Evolutionary conservation across 2,329 filamentous ascomycete species (phyloP), one percentile per base, ranked within the genome.

Genomic region (Dryadomyces quercivorus): DNA sequence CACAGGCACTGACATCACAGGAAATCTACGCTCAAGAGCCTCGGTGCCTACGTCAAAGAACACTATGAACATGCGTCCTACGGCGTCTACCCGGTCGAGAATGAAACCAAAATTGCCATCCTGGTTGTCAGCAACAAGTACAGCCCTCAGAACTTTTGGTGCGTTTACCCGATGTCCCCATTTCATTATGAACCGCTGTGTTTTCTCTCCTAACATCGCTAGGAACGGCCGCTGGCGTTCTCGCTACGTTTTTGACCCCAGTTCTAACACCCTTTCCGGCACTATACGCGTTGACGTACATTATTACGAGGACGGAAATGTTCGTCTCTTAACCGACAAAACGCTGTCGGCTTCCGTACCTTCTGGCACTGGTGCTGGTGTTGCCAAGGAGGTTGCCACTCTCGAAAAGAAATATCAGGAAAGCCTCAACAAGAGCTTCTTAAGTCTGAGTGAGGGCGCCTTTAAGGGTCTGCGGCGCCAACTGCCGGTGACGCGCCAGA

Each of bases 251-350:
- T 86, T 86, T 69, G 78, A 84, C 59, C 83, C 90, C 5, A 73
- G 82, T n/a, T 79, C 80, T 1, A 76, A 76, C 59, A 75, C 75
- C 50, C 73, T 97, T 46, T 82, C 84, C 42, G 93, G 93, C 63
- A 82, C 77, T 56, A 84, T 97, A 70, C 89, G 92, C 69, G 88
- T 96, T 53, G 91, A 97, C 62, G 92, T 98, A 52, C 93, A 98
- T 76, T 98, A 98, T 77, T 98, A 98, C 74, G 93, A 98, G 72
- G 94, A 98, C 67, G 93, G 93, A 59, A 98, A 98, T 66, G 93
- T 98, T 56, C 86, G 93, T 2, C 79, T 98, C 57, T 77, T 92
- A 59, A 96, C 93, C n/a, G 85, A 81, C 64, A 96, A 96, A 72
- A 75, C 85, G 12, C 68, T 92, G 13, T 75, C 75, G 1, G 68